phyloP scores from a whole-genome alignment of 352 stramenopile species.

The Phytophthora multivora region DNA sequence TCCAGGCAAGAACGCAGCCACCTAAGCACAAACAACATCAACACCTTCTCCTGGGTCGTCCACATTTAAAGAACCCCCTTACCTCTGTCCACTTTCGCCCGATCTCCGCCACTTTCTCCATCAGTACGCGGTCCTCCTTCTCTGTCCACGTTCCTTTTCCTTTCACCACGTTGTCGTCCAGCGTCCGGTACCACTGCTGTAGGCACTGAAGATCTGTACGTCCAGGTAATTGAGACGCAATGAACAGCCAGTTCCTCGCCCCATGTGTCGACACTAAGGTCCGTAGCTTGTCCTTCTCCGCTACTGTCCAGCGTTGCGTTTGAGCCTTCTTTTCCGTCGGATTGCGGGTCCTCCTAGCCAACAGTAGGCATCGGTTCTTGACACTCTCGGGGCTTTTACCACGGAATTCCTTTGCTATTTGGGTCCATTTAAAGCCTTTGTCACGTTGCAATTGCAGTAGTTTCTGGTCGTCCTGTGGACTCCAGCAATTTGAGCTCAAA shows the following conservation, averaged over 20 bases:
- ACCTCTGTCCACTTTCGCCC: constrained; percentile 70
- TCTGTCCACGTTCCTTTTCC: constrained; percentile 61
- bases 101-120: constrained; percentile 46
- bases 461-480: constrained; percentile 44
- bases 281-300: constrained; percentile 41
- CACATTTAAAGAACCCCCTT: background rate
- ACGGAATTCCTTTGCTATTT: constrained; percentile 35
- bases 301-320: constrained; percentile 25
- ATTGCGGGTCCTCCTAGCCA: constrained; percentile 25
- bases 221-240: constrained; percentile 69
- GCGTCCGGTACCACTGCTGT: constrained; percentile 76
- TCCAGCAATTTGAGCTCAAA: constrained; percentile 45
- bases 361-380: constrained; percentile 55
- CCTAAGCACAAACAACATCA: constrained; percentile 33
- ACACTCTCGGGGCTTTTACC: constrained; percentile 54
- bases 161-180: constrained; percentile 57
- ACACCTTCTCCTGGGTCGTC: background rate
- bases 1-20: constrained; percentile 58
- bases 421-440: constrained; percentile 41
- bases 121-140: constrained; percentile 52
- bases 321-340: constrained; percentile 2
- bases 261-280: constrained; percentile 50
- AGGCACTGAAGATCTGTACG: constrained; percentile 78
- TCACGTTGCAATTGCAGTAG: constrained; percentile 39
- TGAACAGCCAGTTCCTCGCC: constrained; percentile 71